These are phyloP conservation scores for Vaccinium macrocarpon DNA, from an alignment of 148 eudicot genomes.

Conservation along the genomic window DNA sequence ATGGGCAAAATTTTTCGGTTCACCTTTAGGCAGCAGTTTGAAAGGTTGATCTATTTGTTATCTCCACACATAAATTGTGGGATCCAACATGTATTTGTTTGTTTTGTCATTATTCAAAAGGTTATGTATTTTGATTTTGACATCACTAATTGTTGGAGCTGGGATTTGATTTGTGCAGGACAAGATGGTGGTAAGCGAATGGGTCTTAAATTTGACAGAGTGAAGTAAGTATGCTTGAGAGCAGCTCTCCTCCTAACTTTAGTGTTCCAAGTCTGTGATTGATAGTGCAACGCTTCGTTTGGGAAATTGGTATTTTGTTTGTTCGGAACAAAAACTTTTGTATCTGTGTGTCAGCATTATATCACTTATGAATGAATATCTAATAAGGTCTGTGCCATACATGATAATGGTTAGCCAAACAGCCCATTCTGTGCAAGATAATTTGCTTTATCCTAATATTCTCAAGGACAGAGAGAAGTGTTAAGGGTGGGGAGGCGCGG, in stretches of 20 bases:
- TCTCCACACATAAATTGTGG: neutral
- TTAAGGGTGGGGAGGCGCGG: neutral
- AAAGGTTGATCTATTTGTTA: neutral
- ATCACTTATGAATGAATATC: neutral
- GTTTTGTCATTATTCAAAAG: slow-evolving; percentile 9
- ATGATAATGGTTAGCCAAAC: neutral
- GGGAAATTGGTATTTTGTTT: neutral
- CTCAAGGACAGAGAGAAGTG: neutral
- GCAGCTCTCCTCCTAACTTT: neutral
- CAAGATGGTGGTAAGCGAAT: slow-evolving; percentile 83
- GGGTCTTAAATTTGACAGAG: slow-evolving; percentile 87
- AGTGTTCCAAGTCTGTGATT: neutral
- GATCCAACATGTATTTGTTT: neutral
- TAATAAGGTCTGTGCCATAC: no score
- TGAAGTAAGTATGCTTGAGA: slow-evolving; percentile 60
- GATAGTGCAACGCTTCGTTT: neutral
- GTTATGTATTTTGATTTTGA: neutral
- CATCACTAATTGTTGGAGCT: neutral
- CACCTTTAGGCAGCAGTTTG: neutral
- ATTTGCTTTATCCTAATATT: no score
- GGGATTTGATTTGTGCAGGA: slow-evolving; percentile 48
- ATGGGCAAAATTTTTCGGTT: slow-evolving; percentile 7
- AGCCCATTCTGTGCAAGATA: neutral
- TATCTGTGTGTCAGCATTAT: neutral
- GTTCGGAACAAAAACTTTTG: neutral